phyloP scores from a whole-genome alignment of 2,329 filamentous ascomycete genomes.

The Botrytis deweyae region DNA sequence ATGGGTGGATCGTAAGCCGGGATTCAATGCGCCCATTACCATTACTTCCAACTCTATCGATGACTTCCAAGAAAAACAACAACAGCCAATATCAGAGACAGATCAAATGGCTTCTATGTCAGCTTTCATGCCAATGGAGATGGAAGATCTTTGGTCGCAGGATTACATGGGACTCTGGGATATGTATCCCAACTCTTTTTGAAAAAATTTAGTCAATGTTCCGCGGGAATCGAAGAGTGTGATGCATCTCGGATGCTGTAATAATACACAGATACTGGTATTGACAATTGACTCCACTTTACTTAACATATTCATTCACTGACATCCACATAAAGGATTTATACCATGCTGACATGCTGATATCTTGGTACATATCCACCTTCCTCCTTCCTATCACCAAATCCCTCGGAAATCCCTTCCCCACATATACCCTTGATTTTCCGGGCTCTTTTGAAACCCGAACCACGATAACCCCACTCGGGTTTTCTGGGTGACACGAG shows the following conservation, averaged over 20 bases:
- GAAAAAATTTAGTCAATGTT: not conserved
- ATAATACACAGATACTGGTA: not conserved
- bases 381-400: not conserved
- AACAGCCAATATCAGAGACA: not conserved
- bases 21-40: conserved; percentile 10
- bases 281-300: not conserved
- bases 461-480: not conserved
- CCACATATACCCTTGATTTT: not conserved
- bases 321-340: not conserved
- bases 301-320: not conserved
- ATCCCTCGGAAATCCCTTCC: not conserved
- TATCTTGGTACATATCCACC: not conserved
- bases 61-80: not conserved
- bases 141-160: conserved; percentile 10
- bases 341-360: not conserved
- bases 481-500: not conserved
- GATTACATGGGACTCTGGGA: conserved; percentile 14
- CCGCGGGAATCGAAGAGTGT: not conserved
- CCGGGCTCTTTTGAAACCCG: not conserved
- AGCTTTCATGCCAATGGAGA: conserved; percentile 10
- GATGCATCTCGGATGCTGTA: not conserved
- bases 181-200: conserved; percentile 14
- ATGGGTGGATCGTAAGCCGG: conserved; percentile 6
- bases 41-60: not conserved
- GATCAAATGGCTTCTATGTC: not conserved